These are phyloP conservation scores for Durio zibethinus DNA, from an alignment of 345 rosid genomes.

Conservation along the genomic window DNA sequence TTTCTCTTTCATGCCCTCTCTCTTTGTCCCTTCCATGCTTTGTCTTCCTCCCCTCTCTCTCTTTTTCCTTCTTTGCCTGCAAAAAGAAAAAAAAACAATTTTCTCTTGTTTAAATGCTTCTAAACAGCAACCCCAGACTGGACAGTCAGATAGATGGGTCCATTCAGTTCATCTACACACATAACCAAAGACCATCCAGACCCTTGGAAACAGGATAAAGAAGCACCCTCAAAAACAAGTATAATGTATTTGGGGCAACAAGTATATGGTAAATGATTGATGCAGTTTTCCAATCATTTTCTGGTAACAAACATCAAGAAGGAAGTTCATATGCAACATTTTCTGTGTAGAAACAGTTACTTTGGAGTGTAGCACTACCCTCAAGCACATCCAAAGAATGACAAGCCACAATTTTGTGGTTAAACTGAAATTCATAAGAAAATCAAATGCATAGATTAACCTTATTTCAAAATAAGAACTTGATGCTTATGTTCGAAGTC, in stretches of 20 bases:
- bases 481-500: neutral
- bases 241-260: neutral
- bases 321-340: neutral
- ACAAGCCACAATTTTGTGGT: neutral
- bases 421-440: neutral
- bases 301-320: neutral
- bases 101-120: neutral
- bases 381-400: neutral
- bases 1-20: constrained; percentile 59
- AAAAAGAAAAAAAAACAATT: neutral
- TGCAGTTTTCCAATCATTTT: neutral
- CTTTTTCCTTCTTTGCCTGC: constrained; percentile 68
- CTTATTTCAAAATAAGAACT: neutral
- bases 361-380: neutral
- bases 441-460: neutral
- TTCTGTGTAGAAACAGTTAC: neutral
- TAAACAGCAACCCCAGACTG: neutral
- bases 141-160: neutral
- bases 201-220: neutral
- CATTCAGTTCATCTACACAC: neutral
- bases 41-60: constrained; percentile 59
- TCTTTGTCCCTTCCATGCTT: constrained; percentile 71
- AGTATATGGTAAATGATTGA: neutral
- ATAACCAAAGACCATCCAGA: neutral
- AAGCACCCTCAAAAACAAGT: neutral